Evolutionary conservation across 2,329 filamentous ascomycete species (phyloP).

Genomic region (Calonectria naviculata): DNA sequence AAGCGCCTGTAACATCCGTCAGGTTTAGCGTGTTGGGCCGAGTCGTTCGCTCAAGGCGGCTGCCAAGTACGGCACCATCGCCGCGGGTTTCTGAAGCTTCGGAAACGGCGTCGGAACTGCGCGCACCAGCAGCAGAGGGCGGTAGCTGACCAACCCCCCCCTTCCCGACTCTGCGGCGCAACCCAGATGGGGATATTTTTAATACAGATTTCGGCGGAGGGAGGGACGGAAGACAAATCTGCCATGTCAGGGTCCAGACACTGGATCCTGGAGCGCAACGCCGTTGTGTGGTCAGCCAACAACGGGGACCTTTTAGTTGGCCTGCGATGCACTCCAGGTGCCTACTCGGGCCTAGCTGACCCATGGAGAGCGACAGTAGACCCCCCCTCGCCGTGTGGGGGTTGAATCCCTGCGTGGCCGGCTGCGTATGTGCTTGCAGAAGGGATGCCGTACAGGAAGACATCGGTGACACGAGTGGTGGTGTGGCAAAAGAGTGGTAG

Average conservation of each 20-base stretch:
- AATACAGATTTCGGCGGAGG: background rate
- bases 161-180: background rate
- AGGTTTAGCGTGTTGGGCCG: background rate
- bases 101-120: conserved; percentile 5
- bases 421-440: conserved; percentile 1
- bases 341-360: conserved; percentile 22
- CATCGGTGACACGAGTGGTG: background rate
- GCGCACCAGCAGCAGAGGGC: background rate
- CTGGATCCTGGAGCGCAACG: background rate
- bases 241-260: background rate
- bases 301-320: conserved; percentile 13
- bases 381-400: conserved; percentile 22
- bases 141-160: background rate
- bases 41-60: background rate
- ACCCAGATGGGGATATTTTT: background rate
- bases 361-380: conserved; percentile 17
- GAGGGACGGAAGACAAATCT: conserved; percentile 7
- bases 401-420: conserved; percentile 1
- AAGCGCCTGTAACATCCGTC: conserved; percentile 9
- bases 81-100: background rate
- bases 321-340: conserved; percentile 13
- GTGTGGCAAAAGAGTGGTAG: background rate
- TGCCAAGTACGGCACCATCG: background rate
- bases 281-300: background rate
- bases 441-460: background rate